Evolutionary conservation across 108 stramenopile species (phyloP).

Genomic region (Epipyxis sp.): DNA sequence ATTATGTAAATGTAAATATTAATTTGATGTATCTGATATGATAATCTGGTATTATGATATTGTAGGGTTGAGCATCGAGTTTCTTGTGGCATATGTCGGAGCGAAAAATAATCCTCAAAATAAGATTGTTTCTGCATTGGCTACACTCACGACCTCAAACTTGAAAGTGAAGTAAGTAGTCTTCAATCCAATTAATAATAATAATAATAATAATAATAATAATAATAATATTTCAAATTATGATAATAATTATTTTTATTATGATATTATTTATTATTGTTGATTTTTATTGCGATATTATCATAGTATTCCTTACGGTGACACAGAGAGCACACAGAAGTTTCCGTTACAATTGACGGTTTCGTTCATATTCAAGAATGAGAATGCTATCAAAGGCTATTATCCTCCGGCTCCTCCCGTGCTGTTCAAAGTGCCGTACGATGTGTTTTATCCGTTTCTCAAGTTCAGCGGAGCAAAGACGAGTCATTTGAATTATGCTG

Average conservation of each 20-base stretch:
- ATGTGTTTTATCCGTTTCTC: conserved; percentile 51
- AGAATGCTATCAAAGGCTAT: conserved; percentile 32
- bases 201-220: too few species aligned
- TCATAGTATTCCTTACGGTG: conserved; percentile 35
- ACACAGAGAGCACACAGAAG: neutral
- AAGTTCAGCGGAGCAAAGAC: too few species aligned
- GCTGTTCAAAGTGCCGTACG: conserved; percentile 48
- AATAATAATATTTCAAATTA: too few species aligned
- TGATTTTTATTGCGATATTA: conserved; percentile 32
- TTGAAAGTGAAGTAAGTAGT: conserved; percentile 22
- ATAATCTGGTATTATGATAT: neutral
- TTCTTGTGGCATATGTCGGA: conserved; percentile 7
- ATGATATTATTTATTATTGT: too few species aligned
- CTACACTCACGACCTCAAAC: neutral
- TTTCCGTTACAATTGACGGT: conserved; percentile 40
- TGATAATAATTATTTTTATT: too few species aligned
- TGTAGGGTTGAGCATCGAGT: neutral
- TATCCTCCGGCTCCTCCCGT: conserved; percentile 46
- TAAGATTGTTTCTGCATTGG: conserved; percentile 24
- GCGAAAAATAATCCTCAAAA: conserved; percentile 15
- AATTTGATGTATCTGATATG: too few species aligned
- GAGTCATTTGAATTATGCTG: too few species aligned
- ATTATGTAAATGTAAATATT: too few species aligned
- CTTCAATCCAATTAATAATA: too few species aligned
- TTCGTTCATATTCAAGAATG: conserved; percentile 42